These are phyloP conservation scores for Salicornia ramosissima DNA, from an alignment of 148 eudicot genomes.

Conservation along the genomic window DNA sequence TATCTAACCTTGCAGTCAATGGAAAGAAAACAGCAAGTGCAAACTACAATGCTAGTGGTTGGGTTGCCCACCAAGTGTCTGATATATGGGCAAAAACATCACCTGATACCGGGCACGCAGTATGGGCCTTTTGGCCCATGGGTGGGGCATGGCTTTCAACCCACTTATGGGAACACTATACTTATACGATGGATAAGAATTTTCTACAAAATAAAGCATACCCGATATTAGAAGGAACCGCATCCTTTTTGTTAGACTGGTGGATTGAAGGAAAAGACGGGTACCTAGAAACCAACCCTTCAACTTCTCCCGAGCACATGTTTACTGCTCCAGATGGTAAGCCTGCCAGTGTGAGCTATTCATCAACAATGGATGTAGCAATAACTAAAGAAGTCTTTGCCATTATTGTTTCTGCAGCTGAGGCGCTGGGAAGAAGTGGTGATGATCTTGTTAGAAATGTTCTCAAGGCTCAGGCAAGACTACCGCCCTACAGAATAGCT, in stretches of 20 bases:
- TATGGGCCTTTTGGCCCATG: slow-evolving; percentile 95
- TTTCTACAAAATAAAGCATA: slow-evolving; percentile 60
- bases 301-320: slow-evolving; percentile 83
- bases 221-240: slow-evolving; percentile 68
- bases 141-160: slow-evolving; percentile 96
- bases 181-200: slow-evolving; percentile 69
- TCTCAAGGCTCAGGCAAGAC: slow-evolving; percentile 50
- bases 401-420: slow-evolving; percentile 56
- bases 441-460: slow-evolving; percentile 55
- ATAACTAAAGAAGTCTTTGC: slow-evolving; percentile 69
- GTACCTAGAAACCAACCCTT: slow-evolving; percentile 74
- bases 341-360: slow-evolving; percentile 80
- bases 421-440: slow-evolving; percentile 56
- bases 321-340: slow-evolving; percentile 71
- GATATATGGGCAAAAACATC: slow-evolving; percentile 95
- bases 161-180: slow-evolving; percentile 90
- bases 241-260: slow-evolving; percentile 79
- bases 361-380: slow-evolving; percentile 82
- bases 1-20: slow-evolving; percentile 51
- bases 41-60: slow-evolving; percentile 78
- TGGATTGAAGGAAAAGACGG: slow-evolving; percentile 59
- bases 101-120: slow-evolving; percentile 59
- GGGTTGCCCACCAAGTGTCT: slow-evolving; percentile 80
- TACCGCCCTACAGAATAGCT: slow-evolving; percentile 52
- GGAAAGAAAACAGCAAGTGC: slow-evolving; percentile 70